phyloP scores from a whole-genome alignment of 345 rosid species.

The Passiflora organensis region DNA sequence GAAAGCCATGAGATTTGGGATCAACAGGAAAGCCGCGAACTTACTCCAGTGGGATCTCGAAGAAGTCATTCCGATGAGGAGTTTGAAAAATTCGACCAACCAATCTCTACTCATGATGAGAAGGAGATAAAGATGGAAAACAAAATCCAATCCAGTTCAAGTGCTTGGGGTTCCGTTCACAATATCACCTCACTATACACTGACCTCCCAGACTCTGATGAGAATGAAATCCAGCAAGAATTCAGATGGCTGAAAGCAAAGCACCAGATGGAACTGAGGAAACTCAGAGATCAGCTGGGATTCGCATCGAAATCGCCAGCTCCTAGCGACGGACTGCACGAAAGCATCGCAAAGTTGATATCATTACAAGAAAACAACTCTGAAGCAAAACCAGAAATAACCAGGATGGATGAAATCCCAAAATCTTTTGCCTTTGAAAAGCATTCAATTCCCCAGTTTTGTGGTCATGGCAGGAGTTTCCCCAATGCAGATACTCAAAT shows the following conservation, averaged over 20 bases:
- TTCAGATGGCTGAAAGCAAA: constrained; percentile 67
- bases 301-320: constrained; percentile 22
- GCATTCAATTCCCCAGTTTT: constrained; percentile 16
- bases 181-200: constrained; percentile 15
- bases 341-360: constrained; percentile 4
- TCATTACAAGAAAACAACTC: constrained; percentile 17
- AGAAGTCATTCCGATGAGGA: constrained; percentile 58
- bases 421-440: constrained; percentile 10
- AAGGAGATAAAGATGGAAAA: constrained; percentile 23
- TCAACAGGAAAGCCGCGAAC: constrained; percentile 69
- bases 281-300: constrained; percentile 52
- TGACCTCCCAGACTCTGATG: constrained; percentile 32
- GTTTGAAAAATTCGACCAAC: constrained; percentile 24
- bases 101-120: constrained; percentile 18
- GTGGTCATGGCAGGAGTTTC: constrained; percentile 3
- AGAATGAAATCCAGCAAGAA: constrained; percentile 47
- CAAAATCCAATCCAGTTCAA: neutral
- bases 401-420: constrained; percentile 2
- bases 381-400: too few relatives aligned
- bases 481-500: too few relatives aligned
- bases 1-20: constrained; percentile 53
- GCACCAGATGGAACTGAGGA: constrained; percentile 50
- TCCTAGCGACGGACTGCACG: constrained; percentile 17
- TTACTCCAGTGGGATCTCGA: constrained; percentile 54
- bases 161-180: constrained; percentile 34